A percentile compares a stretch with the other conserved stretches of the same genome.
Evolutionary conservation across 2,329 filamentous ascomycete genomes (phyloP).

Genomic region (Aspergillus costaricaensis): DNA sequence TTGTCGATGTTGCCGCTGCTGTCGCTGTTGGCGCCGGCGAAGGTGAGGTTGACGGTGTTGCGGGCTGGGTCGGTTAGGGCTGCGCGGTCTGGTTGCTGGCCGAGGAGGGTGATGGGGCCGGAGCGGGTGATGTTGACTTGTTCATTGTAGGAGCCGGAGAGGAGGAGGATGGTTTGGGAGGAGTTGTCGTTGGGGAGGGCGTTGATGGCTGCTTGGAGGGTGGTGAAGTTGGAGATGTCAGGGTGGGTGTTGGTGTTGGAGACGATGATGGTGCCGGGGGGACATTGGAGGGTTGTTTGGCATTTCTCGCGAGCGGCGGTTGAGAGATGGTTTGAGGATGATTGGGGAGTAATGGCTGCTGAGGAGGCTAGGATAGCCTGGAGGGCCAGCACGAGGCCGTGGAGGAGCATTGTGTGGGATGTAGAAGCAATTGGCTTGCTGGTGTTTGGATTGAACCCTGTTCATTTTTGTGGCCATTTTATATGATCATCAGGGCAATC

Average conservation of each 20-base stretch:
- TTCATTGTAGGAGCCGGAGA: slow-evolving; percentile 62
- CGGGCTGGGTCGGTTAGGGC: slow-evolving; percentile 48
- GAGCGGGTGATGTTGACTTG: slow-evolving; percentile 66
- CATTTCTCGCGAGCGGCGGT: slow-evolving; percentile 24
- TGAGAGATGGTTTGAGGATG: slow-evolving; percentile 2
- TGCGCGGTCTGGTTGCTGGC: slow-evolving; percentile 49
- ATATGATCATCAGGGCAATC: background rate
- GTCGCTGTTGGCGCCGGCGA: slow-evolving; percentile 57
- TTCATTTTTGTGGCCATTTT: background rate
- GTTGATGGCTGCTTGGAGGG: slow-evolving; percentile 52
- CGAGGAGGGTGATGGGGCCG: slow-evolving; percentile 63
- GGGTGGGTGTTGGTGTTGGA: slow-evolving; percentile 21
- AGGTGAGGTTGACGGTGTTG: slow-evolving; percentile 60
- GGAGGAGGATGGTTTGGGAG: slow-evolving; percentile 60
- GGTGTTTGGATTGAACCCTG: background rate
- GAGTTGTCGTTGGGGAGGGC: slow-evolving; percentile 50
- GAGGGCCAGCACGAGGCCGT: background rate
- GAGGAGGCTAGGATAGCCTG: slow-evolving; percentile 11
- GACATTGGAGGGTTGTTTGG: slow-evolving; percentile 30
- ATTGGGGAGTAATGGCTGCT: slow-evolving; percentile 2
- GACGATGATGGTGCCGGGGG: slow-evolving; percentile 32
- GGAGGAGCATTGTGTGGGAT: slow-evolving; percentile 1
- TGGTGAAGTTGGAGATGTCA: slow-evolving; percentile 31
- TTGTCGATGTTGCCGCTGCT: slow-evolving; percentile 55
- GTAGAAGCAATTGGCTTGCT: background rate